These are phyloP conservation scores for Ceratorhiza oryzae-sativae DNA, from an alignment of 1,284 basidiomycete species.

Conservation along the genomic window DNA sequence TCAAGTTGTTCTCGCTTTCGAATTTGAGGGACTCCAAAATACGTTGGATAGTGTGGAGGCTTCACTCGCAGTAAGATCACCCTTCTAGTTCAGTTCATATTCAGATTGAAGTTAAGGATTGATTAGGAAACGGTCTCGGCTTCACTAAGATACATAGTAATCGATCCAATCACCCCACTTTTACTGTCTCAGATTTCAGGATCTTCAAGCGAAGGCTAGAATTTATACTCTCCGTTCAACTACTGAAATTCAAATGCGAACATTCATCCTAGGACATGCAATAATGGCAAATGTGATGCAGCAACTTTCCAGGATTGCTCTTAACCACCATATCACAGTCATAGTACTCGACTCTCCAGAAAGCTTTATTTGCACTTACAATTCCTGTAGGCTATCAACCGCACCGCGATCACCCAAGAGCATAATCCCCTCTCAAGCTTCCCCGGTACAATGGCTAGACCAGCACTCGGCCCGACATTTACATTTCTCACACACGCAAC, in stretches of 20 bases:
- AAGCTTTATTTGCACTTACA: too few relatives aligned
- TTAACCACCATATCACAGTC: conserved; percentile 48
- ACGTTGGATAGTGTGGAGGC: conserved; percentile 58
- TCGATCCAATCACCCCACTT: conserved; percentile 72
- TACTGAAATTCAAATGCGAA: not conserved
- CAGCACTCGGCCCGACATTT: conserved; percentile 76
- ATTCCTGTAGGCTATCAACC: too few relatives aligned
- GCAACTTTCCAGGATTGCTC: conserved; percentile 62
- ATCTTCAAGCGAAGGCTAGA: conserved; percentile 67
- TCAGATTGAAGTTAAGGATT: conserved; percentile 29
- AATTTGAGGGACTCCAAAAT: conserved; percentile 60
- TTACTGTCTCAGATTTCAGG: conserved; percentile 69
- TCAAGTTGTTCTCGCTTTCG: conserved; percentile 64
- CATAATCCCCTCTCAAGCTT: conserved; percentile 55
- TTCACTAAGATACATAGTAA: conserved; percentile 60
- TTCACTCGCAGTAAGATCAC: conserved; percentile 48
- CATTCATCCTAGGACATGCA: conserved; percentile 60
- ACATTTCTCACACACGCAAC: conserved; percentile 73
- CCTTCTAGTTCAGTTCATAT: not conserved
- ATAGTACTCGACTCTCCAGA: conserved; percentile 41
- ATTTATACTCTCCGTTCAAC: not conserved
- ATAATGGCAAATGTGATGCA: conserved; percentile 76
- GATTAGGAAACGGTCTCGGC: conserved; percentile 28
- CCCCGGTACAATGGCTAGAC: conserved; percentile 60
- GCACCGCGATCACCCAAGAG: conserved; percentile 52